Percentiles rank a stretch among this genome's conserved stretches.
These are phyloP conservation scores for Coemansia sp. DNA, from an alignment of 192 early-diverging fungal species.

Conservation along the genomic window DNA sequence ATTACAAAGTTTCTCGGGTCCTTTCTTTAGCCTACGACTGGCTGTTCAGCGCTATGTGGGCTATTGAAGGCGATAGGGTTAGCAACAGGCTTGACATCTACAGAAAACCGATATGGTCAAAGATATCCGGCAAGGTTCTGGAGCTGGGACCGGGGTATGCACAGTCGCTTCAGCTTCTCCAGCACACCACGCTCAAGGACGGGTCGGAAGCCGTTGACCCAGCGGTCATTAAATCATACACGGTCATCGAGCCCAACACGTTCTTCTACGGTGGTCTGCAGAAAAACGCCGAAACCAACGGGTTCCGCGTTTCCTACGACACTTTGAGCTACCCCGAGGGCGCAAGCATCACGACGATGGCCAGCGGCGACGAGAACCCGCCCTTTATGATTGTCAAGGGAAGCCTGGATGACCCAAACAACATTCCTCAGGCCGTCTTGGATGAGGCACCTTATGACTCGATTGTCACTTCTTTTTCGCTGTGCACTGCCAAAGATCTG, in stretches of 20 bases:
- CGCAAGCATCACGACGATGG: background rate
- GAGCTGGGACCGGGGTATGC: conserved; percentile 45
- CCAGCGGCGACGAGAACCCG: conserved; percentile 6
- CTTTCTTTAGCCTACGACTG: conserved; percentile 20
- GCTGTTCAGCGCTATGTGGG: conserved; percentile 31
- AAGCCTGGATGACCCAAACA: conserved; percentile 20
- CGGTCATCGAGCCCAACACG: conserved; percentile 44
- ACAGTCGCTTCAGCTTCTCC: conserved; percentile 31
- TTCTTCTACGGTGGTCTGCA: conserved; percentile 35
- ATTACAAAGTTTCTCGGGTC: conserved; percentile 1
- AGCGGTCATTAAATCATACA: conserved; percentile 25
- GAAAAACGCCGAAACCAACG: conserved; percentile 31
- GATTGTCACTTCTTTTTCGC: conserved; percentile 40
- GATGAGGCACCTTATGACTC: conserved; percentile 45
- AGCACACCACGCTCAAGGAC: conserved; percentile 25
- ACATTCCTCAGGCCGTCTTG: conserved; percentile 33
- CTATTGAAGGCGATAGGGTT: conserved; percentile 33
- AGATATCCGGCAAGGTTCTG: conserved; percentile 45
- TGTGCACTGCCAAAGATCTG: conserved; percentile 33
- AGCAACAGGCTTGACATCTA: conserved; percentile 39
- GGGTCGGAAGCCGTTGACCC: conserved; percentile 30
- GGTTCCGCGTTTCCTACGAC: conserved; percentile 40
- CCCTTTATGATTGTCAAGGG: conserved; percentile 44
- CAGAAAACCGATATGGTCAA: conserved; percentile 32
- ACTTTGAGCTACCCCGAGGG: conserved; percentile 13